phyloP scores from a whole-genome alignment of 345 rosid genomes.

The Gossypium arboreum region DNA sequence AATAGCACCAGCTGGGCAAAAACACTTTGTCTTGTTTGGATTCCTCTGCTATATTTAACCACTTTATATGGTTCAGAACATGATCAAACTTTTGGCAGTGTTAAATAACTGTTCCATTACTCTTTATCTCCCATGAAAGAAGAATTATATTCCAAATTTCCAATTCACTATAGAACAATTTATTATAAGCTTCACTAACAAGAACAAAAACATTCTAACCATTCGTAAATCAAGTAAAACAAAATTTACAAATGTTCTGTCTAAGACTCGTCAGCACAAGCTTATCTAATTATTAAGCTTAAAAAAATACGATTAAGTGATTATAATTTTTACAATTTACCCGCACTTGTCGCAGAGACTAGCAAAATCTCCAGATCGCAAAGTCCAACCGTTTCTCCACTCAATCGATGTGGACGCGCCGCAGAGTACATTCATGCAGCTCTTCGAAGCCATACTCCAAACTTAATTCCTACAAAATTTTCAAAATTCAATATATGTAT shows the following conservation, averaged over 20 bases:
- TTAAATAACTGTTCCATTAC: neutral
- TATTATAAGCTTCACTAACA: neutral
- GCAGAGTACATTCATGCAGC: conserved; percentile 81
- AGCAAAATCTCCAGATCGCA: conserved; percentile 84
- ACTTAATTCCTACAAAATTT: neutral
- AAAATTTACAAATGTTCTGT: neutral
- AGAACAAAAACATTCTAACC: neutral
- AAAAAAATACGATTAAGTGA: neutral
- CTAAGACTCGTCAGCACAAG: neutral
- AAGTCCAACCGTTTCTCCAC: conserved; percentile 84
- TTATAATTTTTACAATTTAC: conserved; percentile 29
- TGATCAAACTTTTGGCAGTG: neutral
- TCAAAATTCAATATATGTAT: neutral
- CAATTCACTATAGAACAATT: neutral
- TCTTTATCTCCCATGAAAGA: neutral
- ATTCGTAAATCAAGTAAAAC: neutral
- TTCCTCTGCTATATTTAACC: neutral
- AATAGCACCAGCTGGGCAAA: neutral
- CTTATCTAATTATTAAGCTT: neutral
- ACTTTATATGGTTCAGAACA: neutral
- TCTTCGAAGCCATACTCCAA: conserved; percentile 47
- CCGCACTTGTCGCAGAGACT: conserved; percentile 90
- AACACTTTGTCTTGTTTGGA: neutral
- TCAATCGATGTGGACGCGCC: conserved; percentile 56
- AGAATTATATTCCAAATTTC: conserved; percentile 1